A percentile compares a stretch with the other conserved stretches of the same genome.
Evolutionary conservation across 2,329 filamentous ascomycete species (phyloP).

Genomic region (Chalara sp.): DNA sequence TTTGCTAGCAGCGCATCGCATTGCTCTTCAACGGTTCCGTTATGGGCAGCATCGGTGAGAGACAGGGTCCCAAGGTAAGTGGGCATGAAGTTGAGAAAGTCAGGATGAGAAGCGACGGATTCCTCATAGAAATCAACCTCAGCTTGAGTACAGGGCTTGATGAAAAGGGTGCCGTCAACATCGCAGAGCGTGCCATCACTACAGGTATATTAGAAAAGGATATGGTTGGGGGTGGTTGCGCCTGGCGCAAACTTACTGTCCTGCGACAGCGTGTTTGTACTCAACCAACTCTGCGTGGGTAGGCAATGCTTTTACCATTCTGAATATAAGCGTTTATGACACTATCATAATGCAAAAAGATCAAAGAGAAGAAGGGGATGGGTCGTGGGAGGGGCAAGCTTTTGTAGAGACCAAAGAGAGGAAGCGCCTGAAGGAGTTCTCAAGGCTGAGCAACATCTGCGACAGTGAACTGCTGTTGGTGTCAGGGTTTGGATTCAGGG

Average conservation of each 20-base stretch:
- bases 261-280: slow-evolving; percentile 72
- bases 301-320: slow-evolving; percentile 35
- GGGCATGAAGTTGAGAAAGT: slow-evolving; percentile 77
- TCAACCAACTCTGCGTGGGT: slow-evolving; percentile 50
- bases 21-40: slow-evolving; percentile 43
- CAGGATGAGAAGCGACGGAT: slow-evolving; percentile 53
- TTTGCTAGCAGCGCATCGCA: slow-evolving; percentile 29
- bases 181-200: slow-evolving; percentile 91
- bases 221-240: neutral
- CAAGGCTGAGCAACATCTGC: too few species aligned
- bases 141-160: slow-evolving; percentile 83
- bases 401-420: too few species aligned
- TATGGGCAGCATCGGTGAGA: slow-evolving; percentile 50
- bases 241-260: slow-evolving; percentile 58
- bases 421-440: too few species aligned
- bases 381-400: too few species aligned
- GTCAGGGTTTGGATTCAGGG: too few species aligned
- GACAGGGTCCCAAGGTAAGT: slow-evolving; percentile 73
- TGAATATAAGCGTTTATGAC: slow-evolving; percentile 21
- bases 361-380: too few species aligned
- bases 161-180: slow-evolving; percentile 74
- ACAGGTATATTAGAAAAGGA: slow-evolving; percentile 14
- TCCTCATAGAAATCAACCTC: slow-evolving; percentile 90
- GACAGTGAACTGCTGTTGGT: too few species aligned
- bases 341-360: slow-evolving; percentile 23